phyloP scores from a whole-genome alignment of 495 filamentous ascomycete genomes.

The Apiosordaria backusii region DNA sequence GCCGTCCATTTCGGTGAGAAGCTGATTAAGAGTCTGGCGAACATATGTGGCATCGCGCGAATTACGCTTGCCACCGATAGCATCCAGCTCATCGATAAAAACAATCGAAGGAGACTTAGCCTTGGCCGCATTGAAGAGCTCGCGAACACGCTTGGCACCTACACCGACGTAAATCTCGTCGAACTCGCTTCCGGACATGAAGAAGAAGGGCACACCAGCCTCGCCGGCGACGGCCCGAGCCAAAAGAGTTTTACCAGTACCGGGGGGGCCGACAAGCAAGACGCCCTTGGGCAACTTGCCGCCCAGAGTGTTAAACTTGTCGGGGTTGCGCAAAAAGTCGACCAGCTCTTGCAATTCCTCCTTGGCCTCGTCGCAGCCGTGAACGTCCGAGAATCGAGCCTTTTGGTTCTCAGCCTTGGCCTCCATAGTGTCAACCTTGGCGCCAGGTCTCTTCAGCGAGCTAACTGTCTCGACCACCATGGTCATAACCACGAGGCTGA shows the following conservation, averaged over 20 bases:
- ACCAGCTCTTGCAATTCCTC: slow-evolving; percentile 96
- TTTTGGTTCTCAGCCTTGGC: slow-evolving; percentile 87
- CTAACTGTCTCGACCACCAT: slow-evolving; percentile 75
- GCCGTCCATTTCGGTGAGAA: slow-evolving; percentile 96
- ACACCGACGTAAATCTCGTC: slow-evolving; percentile 98
- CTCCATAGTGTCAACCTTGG: slow-evolving; percentile 64
- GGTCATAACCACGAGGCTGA: slow-evolving; percentile 69
- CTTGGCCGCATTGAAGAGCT: slow-evolving; percentile 86
- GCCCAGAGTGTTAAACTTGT: slow-evolving; percentile 84
- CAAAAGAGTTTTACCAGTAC: slow-evolving; percentile 96
- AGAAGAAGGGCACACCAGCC: slow-evolving; percentile 97
- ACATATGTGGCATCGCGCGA: slow-evolving; percentile 92
- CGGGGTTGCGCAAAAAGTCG: slow-evolving; percentile 89
- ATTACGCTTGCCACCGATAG: slow-evolving; percentile 91
- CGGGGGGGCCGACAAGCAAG: slow-evolving; percentile 89
- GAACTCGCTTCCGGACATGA: slow-evolving; percentile 98
- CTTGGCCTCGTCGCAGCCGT: slow-evolving; percentile 97
- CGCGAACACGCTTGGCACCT: slow-evolving; percentile 94
- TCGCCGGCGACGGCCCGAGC: slow-evolving; percentile 95
- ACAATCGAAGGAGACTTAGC: slow-evolving; percentile 91
- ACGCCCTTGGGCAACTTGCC: slow-evolving; percentile 97
- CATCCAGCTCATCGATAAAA: slow-evolving; percentile 97
- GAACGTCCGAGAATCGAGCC: slow-evolving; percentile 87
- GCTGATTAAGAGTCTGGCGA: slow-evolving; percentile 94
- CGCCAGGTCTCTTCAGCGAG: slow-evolving; percentile 71